These are phyloP conservation scores for Cladophialophora carrionii DNA, from an alignment of 2,329 filamentous ascomycete genomes.

Conservation along the genomic window DNA sequence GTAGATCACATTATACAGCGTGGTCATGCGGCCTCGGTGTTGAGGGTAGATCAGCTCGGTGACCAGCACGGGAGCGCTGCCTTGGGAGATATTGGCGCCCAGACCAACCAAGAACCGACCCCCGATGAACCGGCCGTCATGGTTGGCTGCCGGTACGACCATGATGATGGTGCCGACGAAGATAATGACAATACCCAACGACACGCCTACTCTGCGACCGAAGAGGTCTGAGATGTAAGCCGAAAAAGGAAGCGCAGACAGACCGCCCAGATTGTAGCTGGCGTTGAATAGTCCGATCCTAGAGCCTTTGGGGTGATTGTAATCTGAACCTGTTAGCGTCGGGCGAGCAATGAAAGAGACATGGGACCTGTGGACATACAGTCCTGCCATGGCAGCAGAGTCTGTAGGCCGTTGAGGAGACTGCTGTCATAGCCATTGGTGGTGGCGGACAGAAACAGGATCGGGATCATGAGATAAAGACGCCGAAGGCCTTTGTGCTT, in stretches of 20 bases:
- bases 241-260: conserved; percentile 1
- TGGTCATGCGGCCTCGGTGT: conserved; percentile 38
- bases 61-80: conserved; percentile 40
- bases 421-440: conserved; percentile 7
- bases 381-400: background rate
- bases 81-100: conserved; percentile 40
- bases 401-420: conserved; percentile 2
- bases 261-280: conserved; percentile 4
- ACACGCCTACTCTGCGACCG: conserved; percentile 32
- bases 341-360: background rate
- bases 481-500: conserved; percentile 3
- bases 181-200: conserved; percentile 33
- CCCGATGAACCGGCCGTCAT: conserved; percentile 40
- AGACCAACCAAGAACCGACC: conserved; percentile 42
- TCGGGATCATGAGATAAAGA: conserved; percentile 5
- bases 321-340: background rate
- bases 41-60: conserved; percentile 41
- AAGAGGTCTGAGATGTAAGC: conserved; percentile 26
- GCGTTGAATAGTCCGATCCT: conserved; percentile 5
- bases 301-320: conserved; percentile 6
- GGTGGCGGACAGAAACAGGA: conserved; percentile 1
- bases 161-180: conserved; percentile 42
- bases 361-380: background rate
- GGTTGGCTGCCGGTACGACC: conserved; percentile 37
- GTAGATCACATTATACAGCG: background rate